Evolutionary conservation across 306 rosid genomes (phyloP), one percentile per base, ranked within the genome.

Genomic region (Purshia tridentata): DNA sequence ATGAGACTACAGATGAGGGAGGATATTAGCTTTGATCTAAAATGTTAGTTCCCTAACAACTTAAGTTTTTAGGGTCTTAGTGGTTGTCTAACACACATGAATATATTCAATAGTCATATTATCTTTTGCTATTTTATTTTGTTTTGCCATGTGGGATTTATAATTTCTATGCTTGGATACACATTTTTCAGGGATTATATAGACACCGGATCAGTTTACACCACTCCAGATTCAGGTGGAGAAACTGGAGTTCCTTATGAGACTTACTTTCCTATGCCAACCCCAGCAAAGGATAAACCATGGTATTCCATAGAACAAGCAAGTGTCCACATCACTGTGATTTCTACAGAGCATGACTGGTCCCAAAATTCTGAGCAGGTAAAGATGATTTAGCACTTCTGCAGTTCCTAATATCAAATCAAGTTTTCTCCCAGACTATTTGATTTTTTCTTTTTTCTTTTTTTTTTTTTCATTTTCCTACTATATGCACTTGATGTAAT

Each of bases 201-300:
- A n/a, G 65, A 67, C 62, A 81, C 91, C 0, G 92, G 92, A 57
- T 89, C 93, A 19, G 78, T 85, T 41, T 91, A 91, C 78, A 0
- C 23, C 13, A 70, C 86, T 2, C 87, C 96, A 3, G 98, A 93
- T 65, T 91, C 98, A 48, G 97, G 98, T 1, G 98, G 98, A n/a
- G 97, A 93, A 84, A 85, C 89, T 84, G 96, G 98, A 62, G 92
- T 93, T 46, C 86, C 98, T 15, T 93, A 93, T 20, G 97, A 93
- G 76, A 82, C 94, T 54, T 91, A 91, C 63, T 91, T 89, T 81
- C 90, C 80, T 29, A 93, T 93, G 98, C 98, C 98, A 74, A 86
- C 77, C 48, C 4, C 57, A 29, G 91, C 69, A 63, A 88, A 86
- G 81, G 98, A 93, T 77, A 82, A 89, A 66, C 98, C 98, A 76